Base-by-base conservation (phyloP, 257 asterid genomes). In the Salvia rosmarinus region DNA sequence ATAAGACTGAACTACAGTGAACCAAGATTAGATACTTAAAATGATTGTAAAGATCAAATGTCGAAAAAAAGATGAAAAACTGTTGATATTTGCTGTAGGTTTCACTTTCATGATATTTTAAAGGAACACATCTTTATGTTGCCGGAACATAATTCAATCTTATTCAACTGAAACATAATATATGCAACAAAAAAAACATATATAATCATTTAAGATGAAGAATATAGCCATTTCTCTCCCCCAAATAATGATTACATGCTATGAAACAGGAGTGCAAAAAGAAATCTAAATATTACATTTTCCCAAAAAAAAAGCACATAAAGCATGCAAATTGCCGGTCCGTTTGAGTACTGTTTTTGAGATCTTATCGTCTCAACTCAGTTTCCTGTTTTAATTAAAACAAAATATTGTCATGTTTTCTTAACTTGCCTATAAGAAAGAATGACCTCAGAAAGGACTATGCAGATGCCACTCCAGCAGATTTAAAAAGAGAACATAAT, bases 31-130 rank as follows among this genome's bases (percentile, higher is more conserved):
- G n/a, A 37, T 5, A 13, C 9, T 11, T 23, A 2, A 34, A 8
- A 34, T 19, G 34, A 62, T 62, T 14, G 35, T 49, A 20, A 60
- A 72, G 30, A 0, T 16, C 8, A 72, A 42, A 71, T 9, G 52
- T 13, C 43, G 14, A 11, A 35, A 16, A 17, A 3, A 70, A 57
- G 9, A 16, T 46, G 25, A 70, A 52, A 56, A 37, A 56, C 2
- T 37, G 6, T 70, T 39, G 30, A 71, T 32, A 30, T 30, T 47
- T 47, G 40, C 17, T 47, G 60, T 66, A 30, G 10, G 10, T 65
- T 66, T 66, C 6, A 66, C 47, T 25, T 25, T 11, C 3, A 65
- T 37, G 13, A 10, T 8, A 37, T n/a, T 39, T 40, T 6, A 14
- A 13, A 40, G 6, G 11, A 65, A 30, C 58, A 46, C 39, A 16